Evolutionary conservation across 176 grass and related monocot genomes (phyloP).

Genomic region (Oryza nivara): DNA sequence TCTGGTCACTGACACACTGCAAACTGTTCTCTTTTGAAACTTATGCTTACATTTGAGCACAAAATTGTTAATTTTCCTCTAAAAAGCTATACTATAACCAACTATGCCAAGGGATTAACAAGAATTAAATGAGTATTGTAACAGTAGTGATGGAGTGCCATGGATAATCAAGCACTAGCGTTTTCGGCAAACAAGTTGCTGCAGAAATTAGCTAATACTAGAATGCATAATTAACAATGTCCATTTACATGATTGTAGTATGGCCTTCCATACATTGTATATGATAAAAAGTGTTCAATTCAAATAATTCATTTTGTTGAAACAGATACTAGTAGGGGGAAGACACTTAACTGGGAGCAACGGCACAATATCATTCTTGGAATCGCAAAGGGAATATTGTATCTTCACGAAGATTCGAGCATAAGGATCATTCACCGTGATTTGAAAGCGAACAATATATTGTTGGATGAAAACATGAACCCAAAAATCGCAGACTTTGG

Average conservation of each 20-base stretch:
- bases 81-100: background rate
- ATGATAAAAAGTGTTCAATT: background rate
- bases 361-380: constrained; percentile 53
- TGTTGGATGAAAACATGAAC: constrained; percentile 58
- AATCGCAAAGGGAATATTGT: constrained; percentile 57
- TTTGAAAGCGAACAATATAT: constrained; percentile 54
- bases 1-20: background rate
- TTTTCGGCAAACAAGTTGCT: background rate
- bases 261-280: background rate
- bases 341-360: constrained; percentile 42
- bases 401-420: constrained; percentile 59
- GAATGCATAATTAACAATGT: background rate
- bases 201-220: background rate
- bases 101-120: background rate
- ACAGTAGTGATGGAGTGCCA: background rate
- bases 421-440: constrained; percentile 53
- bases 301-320: background rate
- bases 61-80: background rate
- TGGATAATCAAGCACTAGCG: background rate
- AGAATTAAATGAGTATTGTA: background rate
- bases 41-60: background rate
- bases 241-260: background rate
- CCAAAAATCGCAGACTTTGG: constrained; percentile 66
- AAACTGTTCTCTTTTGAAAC: background rate
- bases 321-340: background rate